A percentile compares a stretch with the other conserved stretches of the same genome.
These are phyloP conservation scores for Westerdykella aurantiaca DNA, from an alignment of 2,329 filamentous ascomycete genomes.

Conservation along the genomic window DNA sequence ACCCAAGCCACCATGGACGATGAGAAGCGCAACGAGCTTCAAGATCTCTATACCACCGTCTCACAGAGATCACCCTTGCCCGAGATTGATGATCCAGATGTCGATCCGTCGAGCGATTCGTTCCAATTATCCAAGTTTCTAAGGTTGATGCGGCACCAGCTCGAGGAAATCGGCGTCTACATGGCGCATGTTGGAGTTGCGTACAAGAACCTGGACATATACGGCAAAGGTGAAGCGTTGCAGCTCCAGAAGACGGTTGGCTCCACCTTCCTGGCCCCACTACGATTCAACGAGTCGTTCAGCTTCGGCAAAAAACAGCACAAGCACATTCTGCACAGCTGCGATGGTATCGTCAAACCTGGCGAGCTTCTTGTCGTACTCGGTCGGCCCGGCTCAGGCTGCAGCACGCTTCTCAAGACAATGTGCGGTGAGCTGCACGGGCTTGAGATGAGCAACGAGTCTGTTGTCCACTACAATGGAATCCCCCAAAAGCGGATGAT, in stretches of 20 bases:
- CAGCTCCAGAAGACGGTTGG: slow-evolving; percentile 64
- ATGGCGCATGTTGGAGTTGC: slow-evolving; percentile 54
- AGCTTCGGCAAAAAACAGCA: slow-evolving; percentile 43
- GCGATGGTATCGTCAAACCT: slow-evolving; percentile 48
- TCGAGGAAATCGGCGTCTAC: slow-evolving; percentile 53
- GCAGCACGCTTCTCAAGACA: slow-evolving; percentile 59
- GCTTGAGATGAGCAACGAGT: slow-evolving; percentile 47
- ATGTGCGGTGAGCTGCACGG: slow-evolving; percentile 57
- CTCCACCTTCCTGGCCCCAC: slow-evolving; percentile 53
- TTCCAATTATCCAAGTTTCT: slow-evolving; percentile 53
- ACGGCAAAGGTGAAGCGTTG: slow-evolving; percentile 60
- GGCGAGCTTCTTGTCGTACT: slow-evolving; percentile 47
- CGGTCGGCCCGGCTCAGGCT: slow-evolving; percentile 52
- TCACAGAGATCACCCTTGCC: slow-evolving; percentile 23
- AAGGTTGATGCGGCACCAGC: slow-evolving; percentile 44
- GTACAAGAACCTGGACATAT: slow-evolving; percentile 61
- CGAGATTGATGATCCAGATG: slow-evolving; percentile 40
- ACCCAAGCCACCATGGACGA: slow-evolving; percentile 18
- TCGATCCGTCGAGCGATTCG: slow-evolving; percentile 49
- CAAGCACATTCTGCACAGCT: slow-evolving; percentile 52
- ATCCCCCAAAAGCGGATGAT: slow-evolving; percentile 39
- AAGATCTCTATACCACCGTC: slow-evolving; percentile 18
- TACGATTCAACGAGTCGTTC: slow-evolving; percentile 54
- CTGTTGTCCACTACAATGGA: slow-evolving; percentile 58
- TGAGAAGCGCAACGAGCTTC: slow-evolving; percentile 21